These are phyloP conservation scores for Serendipita indica DNA, from an alignment of 768 basidiomycete species.

Conservation along the genomic window DNA sequence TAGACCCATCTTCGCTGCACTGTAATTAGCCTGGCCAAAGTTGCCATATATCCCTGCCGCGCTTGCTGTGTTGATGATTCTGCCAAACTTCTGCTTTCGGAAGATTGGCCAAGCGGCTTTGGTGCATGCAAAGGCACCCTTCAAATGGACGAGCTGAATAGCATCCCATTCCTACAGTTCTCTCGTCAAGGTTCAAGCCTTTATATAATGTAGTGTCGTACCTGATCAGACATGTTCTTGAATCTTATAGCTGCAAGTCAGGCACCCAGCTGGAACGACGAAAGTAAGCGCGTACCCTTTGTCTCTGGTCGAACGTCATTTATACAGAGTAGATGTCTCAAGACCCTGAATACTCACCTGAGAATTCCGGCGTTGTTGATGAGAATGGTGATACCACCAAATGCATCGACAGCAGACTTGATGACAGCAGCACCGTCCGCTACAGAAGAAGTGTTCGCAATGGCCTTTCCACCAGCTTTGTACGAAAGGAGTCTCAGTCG, in stretches of 20 bases:
- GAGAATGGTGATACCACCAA: slow-evolving; percentile 71
- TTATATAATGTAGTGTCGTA: background rate
- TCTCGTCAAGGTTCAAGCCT: too few species aligned
- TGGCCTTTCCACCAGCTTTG: slow-evolving; percentile 76
- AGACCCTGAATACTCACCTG: slow-evolving; percentile 31
- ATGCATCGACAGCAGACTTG: slow-evolving; percentile 68
- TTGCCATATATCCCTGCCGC: slow-evolving; percentile 93
- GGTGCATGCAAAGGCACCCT: slow-evolving; percentile 82
- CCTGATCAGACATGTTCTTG: slow-evolving; percentile 89
- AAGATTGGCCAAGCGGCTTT: slow-evolving; percentile 96
- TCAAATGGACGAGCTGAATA: slow-evolving; percentile 77
- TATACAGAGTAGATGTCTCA: background rate
- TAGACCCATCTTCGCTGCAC: slow-evolving; percentile 94
- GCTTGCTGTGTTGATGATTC: slow-evolving; percentile 87
- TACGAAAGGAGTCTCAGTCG: background rate
- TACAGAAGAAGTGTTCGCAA: slow-evolving; percentile 73
- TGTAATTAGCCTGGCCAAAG: slow-evolving; percentile 95
- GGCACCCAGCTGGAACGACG: background rate
- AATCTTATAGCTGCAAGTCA: slow-evolving; percentile 36
- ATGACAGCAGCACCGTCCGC: slow-evolving; percentile 79
- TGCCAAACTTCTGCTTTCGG: slow-evolving; percentile 87
- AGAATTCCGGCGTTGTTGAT: slow-evolving; percentile 95
- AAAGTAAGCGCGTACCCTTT: slow-evolving; percentile 14
- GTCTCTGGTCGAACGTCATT: slow-evolving; percentile 7
- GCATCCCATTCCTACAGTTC: slow-evolving; percentile 84